A percentile compares a stretch with the other conserved stretches of the same genome.
These are phyloP conservation scores for Neurospora sp. DNA, from an alignment of 495 filamentous ascomycete genomes.

Conservation along the genomic window DNA sequence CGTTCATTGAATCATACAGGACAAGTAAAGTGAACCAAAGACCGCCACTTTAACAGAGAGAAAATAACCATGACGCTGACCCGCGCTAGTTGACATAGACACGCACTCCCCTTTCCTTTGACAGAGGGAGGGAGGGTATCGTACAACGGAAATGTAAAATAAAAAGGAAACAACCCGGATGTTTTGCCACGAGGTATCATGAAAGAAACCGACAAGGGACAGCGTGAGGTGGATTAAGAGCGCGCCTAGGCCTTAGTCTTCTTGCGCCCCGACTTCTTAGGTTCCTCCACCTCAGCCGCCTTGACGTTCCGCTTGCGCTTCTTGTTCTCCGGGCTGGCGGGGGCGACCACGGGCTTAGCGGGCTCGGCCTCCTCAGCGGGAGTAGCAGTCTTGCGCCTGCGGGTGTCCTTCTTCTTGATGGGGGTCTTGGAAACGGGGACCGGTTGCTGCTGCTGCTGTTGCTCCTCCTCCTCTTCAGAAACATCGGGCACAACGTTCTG, in stretches of 20 bases:
- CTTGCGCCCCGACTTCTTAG: constrained; percentile 44
- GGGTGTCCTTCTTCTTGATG: constrained; percentile 35
- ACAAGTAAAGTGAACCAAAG: neutral
- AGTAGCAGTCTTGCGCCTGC: constrained; percentile 42
- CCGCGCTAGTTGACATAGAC: neutral
- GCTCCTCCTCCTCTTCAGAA: constrained; percentile 25
- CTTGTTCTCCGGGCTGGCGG: constrained; percentile 42
- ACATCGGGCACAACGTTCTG: constrained; percentile 31
- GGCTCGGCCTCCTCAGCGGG: constrained; percentile 40
- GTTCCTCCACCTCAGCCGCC: constrained; percentile 34
- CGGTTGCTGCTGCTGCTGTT: constrained; percentile 2
- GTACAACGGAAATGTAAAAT: neutral
- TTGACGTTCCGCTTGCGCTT: constrained; percentile 55
- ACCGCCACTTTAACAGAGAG: neutral
- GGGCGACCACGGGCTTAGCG: constrained; percentile 42
- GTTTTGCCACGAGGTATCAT: constrained; percentile 22
- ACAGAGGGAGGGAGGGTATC: constrained; percentile 5
- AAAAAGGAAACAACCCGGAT: constrained; percentile 5
- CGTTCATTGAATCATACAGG: constrained; percentile 10
- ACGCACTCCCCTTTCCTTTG: neutral
- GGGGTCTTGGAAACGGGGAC: constrained; percentile 32
- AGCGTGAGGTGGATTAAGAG: constrained; percentile 3
- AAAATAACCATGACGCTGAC: constrained; percentile 1
- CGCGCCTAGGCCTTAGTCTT: constrained; percentile 32
- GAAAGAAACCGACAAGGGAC: constrained; percentile 8